A percentile compares a stretch with the other conserved stretches of the same genome.
Conservation (phyloP, 1,284 basidiomycete species). For the Cutaneotrichosporon dermatis region DNA sequence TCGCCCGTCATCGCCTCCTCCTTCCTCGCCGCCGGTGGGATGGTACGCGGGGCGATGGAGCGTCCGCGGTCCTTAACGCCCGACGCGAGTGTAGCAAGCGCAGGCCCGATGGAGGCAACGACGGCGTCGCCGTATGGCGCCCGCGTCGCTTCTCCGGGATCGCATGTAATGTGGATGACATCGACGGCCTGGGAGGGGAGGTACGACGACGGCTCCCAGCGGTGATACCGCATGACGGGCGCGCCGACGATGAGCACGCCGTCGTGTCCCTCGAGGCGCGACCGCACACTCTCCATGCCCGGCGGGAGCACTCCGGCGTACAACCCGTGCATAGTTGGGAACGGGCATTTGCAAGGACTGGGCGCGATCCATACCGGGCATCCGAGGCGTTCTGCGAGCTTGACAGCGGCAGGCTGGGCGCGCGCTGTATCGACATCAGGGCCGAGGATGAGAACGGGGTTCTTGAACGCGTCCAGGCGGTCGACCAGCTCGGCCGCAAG, state of each 20-base stretch:
- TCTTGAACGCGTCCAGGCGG: neutral
- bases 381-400: constrained; percentile 9
- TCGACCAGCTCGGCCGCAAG: neutral
- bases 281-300: constrained; percentile 7
- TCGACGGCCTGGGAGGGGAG: neutral
- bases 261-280: constrained; percentile 8
- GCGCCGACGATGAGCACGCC: constrained; percentile 12
- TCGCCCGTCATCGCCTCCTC: constrained; percentile 6
- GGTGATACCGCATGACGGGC: constrained; percentile 13
- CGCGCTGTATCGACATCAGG: constrained; percentile 11
- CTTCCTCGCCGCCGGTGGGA: neutral
- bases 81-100: neutral
- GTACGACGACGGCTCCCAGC: constrained; percentile 13
- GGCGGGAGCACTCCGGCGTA: constrained; percentile 11
- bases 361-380: constrained; percentile 14
- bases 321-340: constrained; percentile 7
- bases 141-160: constrained; percentile 11
- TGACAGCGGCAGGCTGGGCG: neutral
- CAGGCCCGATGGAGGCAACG: constrained; percentile 1
- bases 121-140: constrained; percentile 12
- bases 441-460: constrained; percentile 10
- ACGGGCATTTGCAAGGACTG: constrained; percentile 8
- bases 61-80: neutral
- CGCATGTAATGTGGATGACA: constrained; percentile 12
- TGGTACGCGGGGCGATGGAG: neutral